Evolutionary conservation across 116 monocot species (phyloP).

Genomic region (Phalaenopsis hybrid): DNA sequence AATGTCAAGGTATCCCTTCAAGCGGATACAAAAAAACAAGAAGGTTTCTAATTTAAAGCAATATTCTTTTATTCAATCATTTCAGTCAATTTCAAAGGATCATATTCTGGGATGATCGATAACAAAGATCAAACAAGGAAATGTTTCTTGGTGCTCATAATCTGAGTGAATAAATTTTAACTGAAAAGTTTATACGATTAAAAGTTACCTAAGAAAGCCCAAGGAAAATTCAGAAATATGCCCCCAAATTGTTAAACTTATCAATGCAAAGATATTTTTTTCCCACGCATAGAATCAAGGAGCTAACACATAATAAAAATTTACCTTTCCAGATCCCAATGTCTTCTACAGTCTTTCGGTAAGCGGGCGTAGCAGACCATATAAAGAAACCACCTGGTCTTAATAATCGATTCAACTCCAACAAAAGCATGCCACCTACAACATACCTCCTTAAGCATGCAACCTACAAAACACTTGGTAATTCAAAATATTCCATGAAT

Average conservation of each 20-base stretch:
- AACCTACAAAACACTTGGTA: not conserved
- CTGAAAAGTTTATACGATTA: too few species aligned
- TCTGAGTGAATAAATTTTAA: too few species aligned
- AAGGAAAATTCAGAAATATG: too few species aligned
- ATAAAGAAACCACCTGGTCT: conserved; percentile 72
- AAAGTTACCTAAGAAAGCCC: too few species aligned
- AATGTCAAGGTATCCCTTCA: not conserved
- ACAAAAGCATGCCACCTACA: conserved; percentile 59
- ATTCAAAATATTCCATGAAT: not conserved
- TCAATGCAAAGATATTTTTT: too few species aligned
- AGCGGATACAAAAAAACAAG: not conserved
- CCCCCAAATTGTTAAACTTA: too few species aligned
- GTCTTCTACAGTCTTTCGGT: conserved; percentile 48
- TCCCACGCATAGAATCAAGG: not conserved
- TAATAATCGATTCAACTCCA: conserved; percentile 57
- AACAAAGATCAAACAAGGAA: too few species aligned
- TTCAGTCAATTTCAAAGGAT: not conserved
- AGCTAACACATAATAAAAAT: not conserved
- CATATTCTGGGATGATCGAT: not conserved
- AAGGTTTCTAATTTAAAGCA: not conserved
- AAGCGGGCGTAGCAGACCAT: conserved; percentile 71
- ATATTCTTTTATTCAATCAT: not conserved
- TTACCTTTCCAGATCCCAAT: conserved; percentile 56
- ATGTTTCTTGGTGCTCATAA: too few species aligned
- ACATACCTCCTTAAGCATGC: not conserved